These are phyloP conservation scores for Paraglomus occultum DNA, from an alignment of 192 early-diverging fungal species.

Conservation along the genomic window DNA sequence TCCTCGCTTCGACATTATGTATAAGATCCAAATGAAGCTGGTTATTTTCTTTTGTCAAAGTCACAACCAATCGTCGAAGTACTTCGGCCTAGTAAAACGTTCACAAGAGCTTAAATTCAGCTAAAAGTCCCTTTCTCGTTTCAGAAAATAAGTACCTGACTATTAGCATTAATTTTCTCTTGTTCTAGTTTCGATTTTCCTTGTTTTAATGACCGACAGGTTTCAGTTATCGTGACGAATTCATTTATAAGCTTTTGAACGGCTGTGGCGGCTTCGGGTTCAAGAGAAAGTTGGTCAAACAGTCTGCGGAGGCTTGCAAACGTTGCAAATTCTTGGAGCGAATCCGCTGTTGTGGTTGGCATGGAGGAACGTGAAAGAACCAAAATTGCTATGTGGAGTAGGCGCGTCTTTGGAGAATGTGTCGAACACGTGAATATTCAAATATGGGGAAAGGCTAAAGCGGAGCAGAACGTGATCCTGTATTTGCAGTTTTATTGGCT, in stretches of 20 bases:
- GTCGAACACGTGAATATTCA: too few relatives aligned
- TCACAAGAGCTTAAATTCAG: background rate
- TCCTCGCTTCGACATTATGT: background rate
- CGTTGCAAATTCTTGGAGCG: too few relatives aligned
- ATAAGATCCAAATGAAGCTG: slow-evolving; percentile 20
- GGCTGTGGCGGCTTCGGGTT: background rate
- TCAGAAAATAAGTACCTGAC: background rate
- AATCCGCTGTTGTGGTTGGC: too few relatives aligned
- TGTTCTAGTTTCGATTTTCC: background rate
- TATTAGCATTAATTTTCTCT: background rate
- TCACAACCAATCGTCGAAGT: slow-evolving; percentile 2
- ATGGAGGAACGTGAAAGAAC: too few relatives aligned
- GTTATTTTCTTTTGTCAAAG: slow-evolving; percentile 24
- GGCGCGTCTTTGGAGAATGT: too few relatives aligned
- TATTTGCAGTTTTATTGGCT: too few relatives aligned
- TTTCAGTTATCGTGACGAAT: background rate
- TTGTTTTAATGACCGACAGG: background rate
- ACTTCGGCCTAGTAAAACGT: slow-evolving; percentile 9
- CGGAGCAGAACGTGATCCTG: too few relatives aligned
- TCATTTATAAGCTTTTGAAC: slow-evolving; percentile 6
- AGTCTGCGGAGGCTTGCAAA: too few relatives aligned
- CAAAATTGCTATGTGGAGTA: too few relatives aligned
- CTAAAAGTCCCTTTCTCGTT: background rate
- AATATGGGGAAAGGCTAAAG: too few relatives aligned
- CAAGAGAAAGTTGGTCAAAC: too few relatives aligned